These are phyloP conservation scores for Plantago ovata DNA, from an alignment of 257 asterid species.

Conservation along the genomic window DNA sequence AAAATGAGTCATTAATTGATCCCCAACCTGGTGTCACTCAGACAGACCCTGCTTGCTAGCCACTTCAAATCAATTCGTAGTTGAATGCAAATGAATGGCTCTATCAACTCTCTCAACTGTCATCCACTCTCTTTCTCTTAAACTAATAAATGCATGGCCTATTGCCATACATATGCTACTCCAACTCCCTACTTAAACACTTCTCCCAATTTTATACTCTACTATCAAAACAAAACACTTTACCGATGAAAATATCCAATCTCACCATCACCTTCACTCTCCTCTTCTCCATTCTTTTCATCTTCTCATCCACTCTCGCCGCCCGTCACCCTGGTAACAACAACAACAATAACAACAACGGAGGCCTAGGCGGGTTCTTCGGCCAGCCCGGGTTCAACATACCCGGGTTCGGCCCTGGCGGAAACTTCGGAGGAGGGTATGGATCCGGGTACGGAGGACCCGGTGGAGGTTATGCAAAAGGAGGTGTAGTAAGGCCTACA, in stretches of 20 bases:
- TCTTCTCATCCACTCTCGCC: constrained; percentile 34
- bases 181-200: constrained; percentile 20
- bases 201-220: background rate
- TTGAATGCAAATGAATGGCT: too few relatives aligned
- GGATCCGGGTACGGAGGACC: constrained; percentile 80
- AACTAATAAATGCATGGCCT: constrained; percentile 26
- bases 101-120: constrained; percentile 39
- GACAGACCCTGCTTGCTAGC: constrained; percentile 12
- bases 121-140: too few relatives aligned
- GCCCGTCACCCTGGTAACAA: constrained; percentile 20
- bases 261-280: constrained; percentile 6
- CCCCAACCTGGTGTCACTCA: constrained; percentile 25
- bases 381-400: constrained; percentile 56
- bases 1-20: constrained; percentile 22
- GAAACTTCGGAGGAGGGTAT: constrained; percentile 45
- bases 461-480: constrained; percentile 48
- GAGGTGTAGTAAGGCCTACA: constrained; percentile 39
- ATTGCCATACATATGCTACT: too few relatives aligned
- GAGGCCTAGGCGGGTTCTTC: constrained; percentile 37
- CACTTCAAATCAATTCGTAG: too few relatives aligned
- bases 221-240: background rate
- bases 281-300: constrained; percentile 21
- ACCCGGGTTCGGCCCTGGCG: constrained; percentile 71
- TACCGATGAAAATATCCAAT: constrained; percentile 34
- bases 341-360: background rate